Conservation (phyloP, 1,139 yeast species). For the Debaryomycetaceae sp. region DNA sequence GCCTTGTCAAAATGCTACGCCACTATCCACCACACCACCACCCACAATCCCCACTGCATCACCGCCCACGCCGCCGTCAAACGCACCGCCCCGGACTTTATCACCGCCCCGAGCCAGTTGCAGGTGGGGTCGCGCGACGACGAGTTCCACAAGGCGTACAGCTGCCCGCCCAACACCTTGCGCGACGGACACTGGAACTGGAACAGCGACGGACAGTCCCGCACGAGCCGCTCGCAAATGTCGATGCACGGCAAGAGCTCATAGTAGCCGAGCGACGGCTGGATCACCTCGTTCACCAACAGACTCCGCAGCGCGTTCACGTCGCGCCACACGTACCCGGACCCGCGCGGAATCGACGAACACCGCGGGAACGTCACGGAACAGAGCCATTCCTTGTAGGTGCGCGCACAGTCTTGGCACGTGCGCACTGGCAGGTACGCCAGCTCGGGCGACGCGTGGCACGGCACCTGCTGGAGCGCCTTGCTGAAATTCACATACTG, state of each 20-base stretch:
- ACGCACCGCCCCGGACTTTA: not conserved
- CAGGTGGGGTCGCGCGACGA: constrained; percentile 9
- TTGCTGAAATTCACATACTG: constrained; percentile 58
- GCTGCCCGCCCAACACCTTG: constrained; percentile 21
- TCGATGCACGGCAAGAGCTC: constrained; percentile 84
- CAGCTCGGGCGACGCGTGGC: constrained; percentile 63
- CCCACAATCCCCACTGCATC: no score
- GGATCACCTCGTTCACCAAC: constrained; percentile 42
- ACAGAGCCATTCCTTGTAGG: constrained; percentile 86
- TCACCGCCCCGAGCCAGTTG: constrained; percentile 2
- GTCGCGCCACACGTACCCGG: constrained; percentile 39
- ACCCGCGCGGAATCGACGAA: constrained; percentile 23
- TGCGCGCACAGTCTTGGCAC: constrained; percentile 60
- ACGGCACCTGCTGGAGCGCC: constrained; percentile 67
- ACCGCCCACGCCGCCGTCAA: no score
- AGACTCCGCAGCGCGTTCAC: constrained; percentile 49
- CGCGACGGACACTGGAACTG: constrained; percentile 60
- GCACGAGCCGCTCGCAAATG: constrained; percentile 65
- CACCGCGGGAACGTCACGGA: constrained; percentile 88
- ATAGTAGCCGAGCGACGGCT: constrained; percentile 53
- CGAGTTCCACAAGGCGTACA: constrained; percentile 46
- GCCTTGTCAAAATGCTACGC: no score
- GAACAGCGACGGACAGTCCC: constrained; percentile 75
- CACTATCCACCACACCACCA: no score
- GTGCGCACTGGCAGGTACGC: constrained; percentile 62